A percentile compares a stretch with the other conserved stretches of the same genome.
These are phyloP conservation scores for Fagus sylvatica DNA, from an alignment of 306 rosid genomes.

Conservation along the genomic window DNA sequence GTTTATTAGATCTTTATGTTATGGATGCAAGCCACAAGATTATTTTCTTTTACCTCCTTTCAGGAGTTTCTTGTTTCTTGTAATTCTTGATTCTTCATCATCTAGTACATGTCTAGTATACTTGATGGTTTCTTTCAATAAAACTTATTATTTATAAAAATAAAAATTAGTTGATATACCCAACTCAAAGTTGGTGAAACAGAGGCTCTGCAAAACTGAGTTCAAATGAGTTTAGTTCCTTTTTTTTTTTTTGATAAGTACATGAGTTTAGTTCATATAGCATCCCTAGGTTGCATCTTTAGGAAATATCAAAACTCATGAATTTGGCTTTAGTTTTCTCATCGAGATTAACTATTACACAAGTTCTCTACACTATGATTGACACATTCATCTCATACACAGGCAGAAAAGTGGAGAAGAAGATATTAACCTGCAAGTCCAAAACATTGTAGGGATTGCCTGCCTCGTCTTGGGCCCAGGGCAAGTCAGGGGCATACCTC, in stretches of 20 bases:
- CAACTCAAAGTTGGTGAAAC: neutral
- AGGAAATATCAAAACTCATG: neutral
- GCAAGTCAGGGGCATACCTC: conserved; percentile 81
- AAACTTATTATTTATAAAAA: too few relatives aligned
- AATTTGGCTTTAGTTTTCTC: conserved; percentile 1
- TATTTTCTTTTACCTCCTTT: too few relatives aligned
- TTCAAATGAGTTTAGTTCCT: neutral
- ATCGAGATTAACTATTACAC: neutral
- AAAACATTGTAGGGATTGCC: conserved; percentile 75
- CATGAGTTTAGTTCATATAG: conserved; percentile 7
- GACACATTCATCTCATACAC: conserved; percentile 17
- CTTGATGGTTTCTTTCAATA: too few relatives aligned
- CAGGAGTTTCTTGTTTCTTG: too few relatives aligned
- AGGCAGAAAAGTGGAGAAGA: neutral
- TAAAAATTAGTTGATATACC: too few relatives aligned
- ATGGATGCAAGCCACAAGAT: too few relatives aligned
- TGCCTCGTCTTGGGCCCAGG: conserved; percentile 75
- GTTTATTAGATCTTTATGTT: too few relatives aligned
- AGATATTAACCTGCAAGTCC: conserved; percentile 76
- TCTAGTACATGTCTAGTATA: too few relatives aligned
- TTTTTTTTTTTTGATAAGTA: too few relatives aligned
- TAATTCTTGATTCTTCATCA: too few relatives aligned
- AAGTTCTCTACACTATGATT: neutral
- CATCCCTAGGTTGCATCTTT: conserved; percentile 9
- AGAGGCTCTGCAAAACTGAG: conserved; percentile 4